Evolutionary conservation across 306 rosid genomes (phyloP), one percentile per base, ranked within the genome.

Genomic region (Citrullus mucosospermus): DNA sequence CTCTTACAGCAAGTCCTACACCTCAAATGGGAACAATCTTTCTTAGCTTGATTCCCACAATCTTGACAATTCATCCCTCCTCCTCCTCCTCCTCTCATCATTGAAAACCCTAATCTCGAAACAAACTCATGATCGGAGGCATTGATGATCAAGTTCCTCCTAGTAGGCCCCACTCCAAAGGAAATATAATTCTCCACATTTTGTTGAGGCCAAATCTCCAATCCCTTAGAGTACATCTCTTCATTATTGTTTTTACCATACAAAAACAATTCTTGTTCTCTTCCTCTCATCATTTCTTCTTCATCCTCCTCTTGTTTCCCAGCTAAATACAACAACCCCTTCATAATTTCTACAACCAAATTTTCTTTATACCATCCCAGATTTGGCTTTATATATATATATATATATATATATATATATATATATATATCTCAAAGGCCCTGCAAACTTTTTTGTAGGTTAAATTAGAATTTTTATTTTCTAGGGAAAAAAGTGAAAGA

Each of bases 1-100:
- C 92, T 90, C 78, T 86, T 88, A 34, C 95, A 90, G 55, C 95
- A 90, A 53, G 95, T 90, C 56, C 95, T 83, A 80, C 95, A 90
- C 67, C 95, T 79, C 30, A 84, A 88, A 71, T 90, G 89, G 0
- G 84, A 8, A 63, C 95, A 90, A 25, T 88, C 92, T 79, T 90
- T 90, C 88, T 90, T 90, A 0, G 95, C 89, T 65, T 90, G 95
- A 78, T 90, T 90, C 0, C 95, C 95, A 56, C 95, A 90, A 54
- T 90, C 95, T 67, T 90, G 92, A 75, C 95, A 90, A 50, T 88
- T 90, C 82, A 90, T 81, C 9, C 85, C 83, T 3, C 80, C 84
- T 3, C 79, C 78, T 2, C 81, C 71, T 7, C 76, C 83, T 30
- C 89, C 86, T 50, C 94, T 80, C 89, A 86, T 86, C 75, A 90